phyloP scores from a whole-genome alignment of 2,329 filamentous ascomycete genomes.

The Paecilomyces variotii region DNA sequence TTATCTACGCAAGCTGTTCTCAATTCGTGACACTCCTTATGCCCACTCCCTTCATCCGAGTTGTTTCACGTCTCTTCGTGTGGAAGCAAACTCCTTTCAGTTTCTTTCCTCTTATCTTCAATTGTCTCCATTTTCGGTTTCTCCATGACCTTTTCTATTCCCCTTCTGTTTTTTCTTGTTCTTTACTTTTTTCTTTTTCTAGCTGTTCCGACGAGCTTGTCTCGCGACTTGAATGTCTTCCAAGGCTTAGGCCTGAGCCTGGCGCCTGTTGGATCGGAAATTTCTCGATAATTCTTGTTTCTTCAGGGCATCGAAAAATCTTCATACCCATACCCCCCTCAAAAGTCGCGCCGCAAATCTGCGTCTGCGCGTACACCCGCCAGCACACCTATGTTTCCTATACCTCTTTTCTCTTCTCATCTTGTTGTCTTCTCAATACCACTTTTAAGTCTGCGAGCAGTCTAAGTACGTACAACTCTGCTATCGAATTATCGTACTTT shows the following conservation, averaged over 20 bases:
- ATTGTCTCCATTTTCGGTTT: background rate
- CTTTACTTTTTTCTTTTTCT: background rate
- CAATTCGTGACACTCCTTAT: background rate
- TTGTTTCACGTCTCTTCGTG: background rate
- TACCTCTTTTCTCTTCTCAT: background rate
- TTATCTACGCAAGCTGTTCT: background rate
- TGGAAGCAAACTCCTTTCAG: background rate
- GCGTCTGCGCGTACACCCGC: background rate
- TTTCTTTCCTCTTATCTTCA: background rate
- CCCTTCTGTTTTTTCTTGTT: background rate
- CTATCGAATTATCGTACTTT: background rate
- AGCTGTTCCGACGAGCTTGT: background rate
- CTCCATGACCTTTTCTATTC: background rate
- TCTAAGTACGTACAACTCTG: background rate
- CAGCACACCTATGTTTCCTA: background rate
- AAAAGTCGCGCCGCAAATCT: background rate
- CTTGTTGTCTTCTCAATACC: background rate
- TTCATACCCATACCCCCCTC: background rate
- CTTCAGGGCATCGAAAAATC: background rate
- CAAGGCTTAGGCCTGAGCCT: background rate
- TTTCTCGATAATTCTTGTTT: background rate
- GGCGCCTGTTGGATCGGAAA: background rate
- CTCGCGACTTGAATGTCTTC: background rate
- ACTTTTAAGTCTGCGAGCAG: background rate
- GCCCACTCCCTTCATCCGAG: background rate